Base-by-base conservation (phyloP, 1,284 basidiomycete genomes). In the Tilletia indica region DNA sequence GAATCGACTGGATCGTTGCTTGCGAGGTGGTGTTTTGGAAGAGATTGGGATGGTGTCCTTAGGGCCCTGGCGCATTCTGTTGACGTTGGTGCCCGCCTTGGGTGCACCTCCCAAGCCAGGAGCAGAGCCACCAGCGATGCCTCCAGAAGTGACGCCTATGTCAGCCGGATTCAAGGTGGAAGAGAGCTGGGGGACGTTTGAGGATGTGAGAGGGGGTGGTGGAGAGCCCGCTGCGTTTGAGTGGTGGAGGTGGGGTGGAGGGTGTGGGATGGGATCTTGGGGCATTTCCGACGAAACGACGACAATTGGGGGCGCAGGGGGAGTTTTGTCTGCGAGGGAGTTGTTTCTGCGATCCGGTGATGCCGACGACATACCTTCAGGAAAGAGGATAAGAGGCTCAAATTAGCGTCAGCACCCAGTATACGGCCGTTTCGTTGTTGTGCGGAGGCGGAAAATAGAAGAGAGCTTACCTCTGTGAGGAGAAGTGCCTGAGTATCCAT, bases 1-100 rank as follows among this genome's bases (percentile, higher is more conserved):
- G 84, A 99, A 98, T 73, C 97, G 90, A 83, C 78, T 80, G 72
- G 80, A 82, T 51, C 82, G 74, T 72, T 84, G 82, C 68, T 84
- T 84, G 49, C 82, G 74, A 58, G 82, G 82, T 45, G 82, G 81
- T 49, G 82, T 82, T 72, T 82, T 80, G 67, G 75, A 70, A 45
- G 78, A 78, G 70, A 80, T 76, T 45, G 82, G 82, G 48, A 84
- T 81, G 56, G 78, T 84, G 63, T 84, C 82, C 71, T 82, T 83
- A 39, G 82, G 77, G 25, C 71, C 76, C 70, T 77, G 80, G 49
- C 76, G 73, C 63, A 81, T 71, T 36, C 80, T 71, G 51, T 77
- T 79, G 72, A 80, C 73, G 42, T 49, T 49, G n/a, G 77, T 67
- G 31, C 79, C 80, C 38, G 74, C 76, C 51, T 80, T 80, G 68